Percentiles rank a stretch among this genome's conserved stretches.
These are phyloP conservation scores for Boletus fagicola DNA, from an alignment of 768 basidiomycete genomes.

Conservation along the genomic window DNA sequence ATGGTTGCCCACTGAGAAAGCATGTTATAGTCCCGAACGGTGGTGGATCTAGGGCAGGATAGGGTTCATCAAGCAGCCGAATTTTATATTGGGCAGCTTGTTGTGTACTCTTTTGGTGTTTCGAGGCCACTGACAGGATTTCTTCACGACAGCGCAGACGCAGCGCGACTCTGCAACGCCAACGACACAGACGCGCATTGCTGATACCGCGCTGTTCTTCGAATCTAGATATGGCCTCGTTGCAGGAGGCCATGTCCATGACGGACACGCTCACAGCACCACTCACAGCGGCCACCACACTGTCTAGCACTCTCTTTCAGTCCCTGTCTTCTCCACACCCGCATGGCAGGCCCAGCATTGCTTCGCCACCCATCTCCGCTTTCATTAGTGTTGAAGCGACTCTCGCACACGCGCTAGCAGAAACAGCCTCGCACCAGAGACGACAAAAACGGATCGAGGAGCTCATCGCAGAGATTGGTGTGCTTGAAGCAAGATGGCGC, in stretches of 20 bases:
- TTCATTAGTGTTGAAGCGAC: slow-evolving; percentile 63
- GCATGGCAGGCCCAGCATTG: slow-evolving; percentile 23
- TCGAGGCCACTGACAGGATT: no score
- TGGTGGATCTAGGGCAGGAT: no score
- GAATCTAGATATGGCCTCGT: slow-evolving; percentile 9
- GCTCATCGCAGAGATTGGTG: slow-evolving; percentile 68
- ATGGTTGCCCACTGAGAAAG: not conserved
- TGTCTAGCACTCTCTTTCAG: slow-evolving; percentile 68
- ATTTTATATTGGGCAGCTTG: no score
- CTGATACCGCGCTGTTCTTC: not conserved
- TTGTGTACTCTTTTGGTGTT: no score
- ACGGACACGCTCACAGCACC: slow-evolving; percentile 61
- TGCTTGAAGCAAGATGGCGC: slow-evolving; percentile 65
- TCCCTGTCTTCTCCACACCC: slow-evolving; percentile 66
- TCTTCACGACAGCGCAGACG: no score
- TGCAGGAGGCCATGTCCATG: slow-evolving; percentile 39
- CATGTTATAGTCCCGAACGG: not conserved
- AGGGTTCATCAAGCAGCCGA: no score
- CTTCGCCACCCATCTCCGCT: slow-evolving; percentile 49
- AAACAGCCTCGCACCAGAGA: slow-evolving; percentile 70
- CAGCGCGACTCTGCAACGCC: no score
- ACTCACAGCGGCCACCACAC: slow-evolving; percentile 55
- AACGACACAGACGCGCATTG: not conserved
- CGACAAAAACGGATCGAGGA: slow-evolving; percentile 73
- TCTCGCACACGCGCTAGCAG: slow-evolving; percentile 62